Evolutionary conservation across 352 stramenopile species (phyloP).

Genomic region (Globisporangium yorkense): DNA sequence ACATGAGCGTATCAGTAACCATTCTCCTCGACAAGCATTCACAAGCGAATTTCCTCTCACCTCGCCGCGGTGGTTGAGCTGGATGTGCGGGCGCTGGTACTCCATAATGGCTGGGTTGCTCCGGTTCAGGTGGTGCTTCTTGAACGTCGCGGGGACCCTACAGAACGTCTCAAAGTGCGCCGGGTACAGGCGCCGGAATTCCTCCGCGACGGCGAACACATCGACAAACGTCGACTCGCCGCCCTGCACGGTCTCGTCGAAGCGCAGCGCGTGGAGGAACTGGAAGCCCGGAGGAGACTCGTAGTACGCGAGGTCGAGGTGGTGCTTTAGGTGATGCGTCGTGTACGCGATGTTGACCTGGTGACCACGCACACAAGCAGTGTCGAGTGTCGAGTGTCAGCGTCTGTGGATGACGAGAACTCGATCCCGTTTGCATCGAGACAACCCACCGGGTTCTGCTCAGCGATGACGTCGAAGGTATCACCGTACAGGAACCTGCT

Average conservation of each 20-base stretch:
- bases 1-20: neutral
- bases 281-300: constrained; percentile 95
- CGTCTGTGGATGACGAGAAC: neutral
- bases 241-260: constrained; percentile 78
- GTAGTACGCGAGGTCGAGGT: constrained; percentile 96
- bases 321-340: constrained; percentile 82
- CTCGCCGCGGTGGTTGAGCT: constrained; percentile 76
- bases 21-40: neutral
- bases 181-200: constrained; percentile 56
- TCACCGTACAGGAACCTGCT: constrained; percentile 79
- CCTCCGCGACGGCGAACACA: constrained; percentile 67
- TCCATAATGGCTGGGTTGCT: constrained; percentile 89
- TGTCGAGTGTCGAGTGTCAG: neutral
- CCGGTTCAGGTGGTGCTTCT: constrained; percentile 91
- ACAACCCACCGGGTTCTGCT: constrained; percentile 58
- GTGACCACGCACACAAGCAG: neutral
- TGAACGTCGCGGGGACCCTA: constrained; percentile 90
- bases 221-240: constrained; percentile 86
- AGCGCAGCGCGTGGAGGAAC: constrained; percentile 90
- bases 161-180: constrained; percentile 73
- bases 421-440: neutral
- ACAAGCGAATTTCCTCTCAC: constrained; percentile 14
- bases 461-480: constrained; percentile 78
- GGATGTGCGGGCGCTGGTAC: constrained; percentile 92
- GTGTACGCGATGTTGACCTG: constrained; percentile 96